Conservation (phyloP, 148 eudicot genomes). For the Beta vulgaris region DNA sequence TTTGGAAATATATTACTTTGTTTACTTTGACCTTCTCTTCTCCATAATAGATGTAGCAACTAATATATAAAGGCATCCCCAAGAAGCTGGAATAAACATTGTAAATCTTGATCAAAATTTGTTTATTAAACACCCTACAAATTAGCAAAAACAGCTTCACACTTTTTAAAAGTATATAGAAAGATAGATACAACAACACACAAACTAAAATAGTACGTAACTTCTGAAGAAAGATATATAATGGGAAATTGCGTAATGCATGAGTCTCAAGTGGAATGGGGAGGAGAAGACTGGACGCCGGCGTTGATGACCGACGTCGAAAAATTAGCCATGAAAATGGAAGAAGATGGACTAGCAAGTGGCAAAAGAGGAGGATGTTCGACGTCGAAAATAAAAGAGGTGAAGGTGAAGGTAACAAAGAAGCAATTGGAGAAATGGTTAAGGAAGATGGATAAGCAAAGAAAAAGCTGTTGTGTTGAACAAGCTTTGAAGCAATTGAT, state of each 20-base stretch:
- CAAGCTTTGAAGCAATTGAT: slow-evolving; percentile 41
- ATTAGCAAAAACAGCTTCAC: too few relatives aligned
- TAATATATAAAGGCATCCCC: too few relatives aligned
- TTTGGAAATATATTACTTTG: too few relatives aligned
- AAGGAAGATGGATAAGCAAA: slow-evolving; percentile 11
- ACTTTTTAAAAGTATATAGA: too few relatives aligned
- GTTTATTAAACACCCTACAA: too few relatives aligned
- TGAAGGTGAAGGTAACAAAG: slow-evolving; percentile 46
- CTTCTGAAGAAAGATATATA: too few relatives aligned
- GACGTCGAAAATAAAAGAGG: slow-evolving; percentile 17
- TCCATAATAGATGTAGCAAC: too few relatives aligned
- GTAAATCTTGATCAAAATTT: too few relatives aligned
- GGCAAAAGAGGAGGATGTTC: neutral
- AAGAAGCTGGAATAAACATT: too few relatives aligned
- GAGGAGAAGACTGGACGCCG: slow-evolving; percentile 35
- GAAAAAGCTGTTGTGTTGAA: slow-evolving; percentile 29
- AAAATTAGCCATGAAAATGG: neutral
- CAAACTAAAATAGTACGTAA: too few relatives aligned
- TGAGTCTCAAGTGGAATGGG: slow-evolving; percentile 29
- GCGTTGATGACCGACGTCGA: slow-evolving; percentile 11
- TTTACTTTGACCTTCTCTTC: too few relatives aligned
- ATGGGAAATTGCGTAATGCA: slow-evolving; percentile 36
- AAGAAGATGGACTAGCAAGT: slow-evolving; percentile 5
- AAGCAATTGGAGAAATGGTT: slow-evolving; percentile 42
- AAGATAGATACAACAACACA: too few relatives aligned